A percentile compares a stretch with the other conserved stretches of the same genome.
These are phyloP conservation scores for Rheum nobile DNA, from an alignment of 148 eudicot genomes.

Conservation along the genomic window DNA sequence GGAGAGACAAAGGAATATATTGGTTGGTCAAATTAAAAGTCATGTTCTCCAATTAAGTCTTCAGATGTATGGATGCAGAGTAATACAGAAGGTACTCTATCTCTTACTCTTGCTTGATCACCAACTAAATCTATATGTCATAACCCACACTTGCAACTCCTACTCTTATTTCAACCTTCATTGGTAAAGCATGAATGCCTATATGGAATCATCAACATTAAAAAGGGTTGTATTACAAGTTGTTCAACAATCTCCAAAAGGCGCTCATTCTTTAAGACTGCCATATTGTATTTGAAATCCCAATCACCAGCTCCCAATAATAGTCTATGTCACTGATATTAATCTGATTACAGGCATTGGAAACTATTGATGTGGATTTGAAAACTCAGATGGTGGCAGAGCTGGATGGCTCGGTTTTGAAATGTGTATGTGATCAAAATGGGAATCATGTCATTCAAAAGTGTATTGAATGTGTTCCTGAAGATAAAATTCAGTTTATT, in stretches of 20 bases:
- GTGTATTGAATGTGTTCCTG: slow-evolving; percentile 55
- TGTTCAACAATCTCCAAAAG: no score
- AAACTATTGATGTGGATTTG: slow-evolving; percentile 46
- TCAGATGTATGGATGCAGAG: slow-evolving; percentile 79
- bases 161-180: not conserved
- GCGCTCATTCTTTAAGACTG: no score
- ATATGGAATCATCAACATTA: no score
- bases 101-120: not conserved
- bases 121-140: no score
- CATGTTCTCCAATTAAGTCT: slow-evolving; percentile 62
- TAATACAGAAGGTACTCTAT: slow-evolving; percentile 50
- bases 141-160: not conserved
- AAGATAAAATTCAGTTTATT: slow-evolving; percentile 42
- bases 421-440: slow-evolving; percentile 69
- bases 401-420: slow-evolving; percentile 52
- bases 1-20: slow-evolving; percentile 34
- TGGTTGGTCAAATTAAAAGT: slow-evolving; percentile 38
- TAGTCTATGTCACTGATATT: not conserved
- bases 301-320: not conserved
- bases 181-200: no score
- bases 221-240: no score
- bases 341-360: slow-evolving; percentile 40
- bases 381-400: slow-evolving; percentile 36
- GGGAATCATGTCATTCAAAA: slow-evolving; percentile 82
- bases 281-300: not conserved